phyloP scores from a whole-genome alignment of 495 filamentous ascomycete genomes.

The Penicilliopsis zonata region DNA sequence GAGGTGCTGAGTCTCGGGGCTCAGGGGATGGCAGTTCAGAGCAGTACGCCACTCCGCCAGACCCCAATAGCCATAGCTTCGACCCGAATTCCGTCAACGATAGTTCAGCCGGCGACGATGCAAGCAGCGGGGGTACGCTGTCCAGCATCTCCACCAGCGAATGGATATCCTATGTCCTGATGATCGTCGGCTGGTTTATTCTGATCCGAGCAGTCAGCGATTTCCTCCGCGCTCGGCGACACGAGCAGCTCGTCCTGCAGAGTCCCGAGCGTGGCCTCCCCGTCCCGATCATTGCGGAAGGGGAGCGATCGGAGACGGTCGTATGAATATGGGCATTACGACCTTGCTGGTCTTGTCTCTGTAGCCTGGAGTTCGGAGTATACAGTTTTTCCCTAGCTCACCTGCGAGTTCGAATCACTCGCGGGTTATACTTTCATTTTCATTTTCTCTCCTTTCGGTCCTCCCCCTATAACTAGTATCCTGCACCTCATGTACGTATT shows the following conservation, averaged over 20 bases:
- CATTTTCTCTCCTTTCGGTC: no score
- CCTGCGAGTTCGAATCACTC: no score
- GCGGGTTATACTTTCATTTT: no score
- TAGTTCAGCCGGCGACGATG: constrained; percentile 15
- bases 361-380: no score
- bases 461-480: no score
- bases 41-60: constrained; percentile 50
- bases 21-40: constrained; percentile 37
- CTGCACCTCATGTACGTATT: no score
- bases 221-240: constrained; percentile 73
- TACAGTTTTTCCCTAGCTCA: no score
- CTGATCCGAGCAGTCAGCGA: constrained; percentile 82
- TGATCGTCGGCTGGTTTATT: constrained; percentile 98
- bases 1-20: constrained; percentile 31
- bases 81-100: constrained; percentile 54
- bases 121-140: constrained; percentile 20
- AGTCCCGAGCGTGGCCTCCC: constrained; percentile 85
- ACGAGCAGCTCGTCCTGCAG: constrained; percentile 86
- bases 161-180: constrained; percentile 84
- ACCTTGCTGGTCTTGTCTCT: no score
- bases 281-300: constrained; percentile 79
- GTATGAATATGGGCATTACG: constrained; percentile 58
- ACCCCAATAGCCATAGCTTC: constrained; percentile 87
- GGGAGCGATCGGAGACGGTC: constrained; percentile 69
- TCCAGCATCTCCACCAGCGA: constrained; percentile 57